Evolutionary conservation across 164 flowering plant genomes (phyloP), one percentile per base, ranked within the genome.

Genomic region (Macadamia integrifolia): DNA sequence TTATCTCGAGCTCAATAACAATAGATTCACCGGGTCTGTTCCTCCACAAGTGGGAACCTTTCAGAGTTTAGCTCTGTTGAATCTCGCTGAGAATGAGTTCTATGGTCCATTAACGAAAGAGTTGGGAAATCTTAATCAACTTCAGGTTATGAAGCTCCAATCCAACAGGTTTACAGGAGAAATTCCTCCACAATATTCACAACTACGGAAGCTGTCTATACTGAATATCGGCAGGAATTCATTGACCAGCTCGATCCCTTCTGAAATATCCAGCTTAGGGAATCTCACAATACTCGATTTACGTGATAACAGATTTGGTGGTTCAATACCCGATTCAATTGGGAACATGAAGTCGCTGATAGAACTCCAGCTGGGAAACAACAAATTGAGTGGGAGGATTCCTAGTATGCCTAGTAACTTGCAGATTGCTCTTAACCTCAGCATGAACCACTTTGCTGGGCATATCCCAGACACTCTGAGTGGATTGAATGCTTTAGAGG

Each of bases 341-440:
- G 48, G 68, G 3, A 62, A 29, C 64, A 66, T 80, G 76, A 28
- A 31, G 28, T 53, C n/a, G 6, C 74, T 86, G 30, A 46, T 83
- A 55, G 91, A 88, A 76, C 87, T 90, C 58, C 91, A 85, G 58
- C 83, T 88, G 3, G 92, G 88, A 57, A 59, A 53, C 3, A 90
- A 90, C n/a, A n/a, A n/a, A n/a, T n/a, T n/a, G n/a, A n/a, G n/a
- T n/a, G n/a, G n/a, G n/a, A n/a, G n/a, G n/a, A n/a, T n/a, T n/a
- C n/a, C n/a, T n/a, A n/a, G n/a, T n/a, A n/a, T n/a, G n/a, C n/a
- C n/a, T n/a, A n/a, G n/a, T n/a, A n/a, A n/a, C n/a, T n/a, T n/a
- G n/a, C n/a, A n/a, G n/a, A n/a, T n/a, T n/a, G n/a, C n/a, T 64
- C 79, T 90, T 61, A 88, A 90, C 75, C 84, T 90, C 64, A 90